Conservation (phyloP, 768 basidiomycete species). For the Auriculariales sp. region DNA sequence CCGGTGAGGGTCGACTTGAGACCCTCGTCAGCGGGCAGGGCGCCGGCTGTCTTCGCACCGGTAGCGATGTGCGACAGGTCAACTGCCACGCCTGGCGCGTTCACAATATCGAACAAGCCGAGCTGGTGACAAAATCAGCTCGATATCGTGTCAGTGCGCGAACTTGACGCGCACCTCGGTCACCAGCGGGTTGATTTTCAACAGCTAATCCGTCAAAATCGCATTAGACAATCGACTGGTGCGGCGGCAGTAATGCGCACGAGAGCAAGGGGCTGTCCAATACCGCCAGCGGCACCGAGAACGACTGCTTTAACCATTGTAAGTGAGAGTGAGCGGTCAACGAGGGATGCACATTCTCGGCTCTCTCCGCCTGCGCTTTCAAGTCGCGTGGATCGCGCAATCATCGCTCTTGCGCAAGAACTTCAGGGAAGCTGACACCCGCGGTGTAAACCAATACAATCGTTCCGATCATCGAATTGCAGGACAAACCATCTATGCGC, state of each 20-base stretch:
- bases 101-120: slow-evolving; percentile 88
- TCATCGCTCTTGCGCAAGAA: no score
- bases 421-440: no score
- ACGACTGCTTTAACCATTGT: slow-evolving; percentile 74
- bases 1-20: slow-evolving; percentile 71
- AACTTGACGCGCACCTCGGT: slow-evolving; percentile 39
- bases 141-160: neutral
- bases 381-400: no score
- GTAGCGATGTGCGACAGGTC: slow-evolving; percentile 92
- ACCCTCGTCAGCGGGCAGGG: slow-evolving; percentile 58
- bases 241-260: neutral
- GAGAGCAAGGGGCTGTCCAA: slow-evolving; percentile 90
- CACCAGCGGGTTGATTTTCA: slow-evolving; percentile 74
- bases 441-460: no score
- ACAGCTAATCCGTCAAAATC: slow-evolving; percentile 24
- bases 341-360: no score
- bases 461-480: no score
- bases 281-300: slow-evolving; percentile 94
- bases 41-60: slow-evolving; percentile 72
- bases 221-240: neutral
- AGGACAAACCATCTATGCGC: no score
- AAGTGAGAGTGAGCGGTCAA: neutral
- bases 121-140: slow-evolving; percentile 32
- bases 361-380: no score
- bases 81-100: slow-evolving; percentile 91